Evolutionary conservation across 371 early-diverging fungal species (phyloP), one percentile per base, ranked within the genome.

Genomic region (Nematocida ironsii): DNA sequence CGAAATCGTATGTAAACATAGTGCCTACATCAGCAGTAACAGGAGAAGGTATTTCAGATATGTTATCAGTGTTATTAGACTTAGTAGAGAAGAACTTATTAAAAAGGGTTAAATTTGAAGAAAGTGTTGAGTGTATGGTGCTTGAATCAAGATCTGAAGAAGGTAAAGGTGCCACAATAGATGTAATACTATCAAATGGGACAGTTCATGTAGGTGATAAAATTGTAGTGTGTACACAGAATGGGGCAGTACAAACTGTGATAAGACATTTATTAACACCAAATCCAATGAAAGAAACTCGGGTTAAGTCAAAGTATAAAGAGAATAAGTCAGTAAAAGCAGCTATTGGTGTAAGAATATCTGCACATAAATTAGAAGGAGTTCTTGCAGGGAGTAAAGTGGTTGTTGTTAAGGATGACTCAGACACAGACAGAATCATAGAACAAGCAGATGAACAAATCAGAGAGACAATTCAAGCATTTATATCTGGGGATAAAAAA

Each of bases 121-220:
- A 93, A 11, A 93, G 93, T 85, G 89, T 96, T 20, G 95, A 98
- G 89, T 95, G 96, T 90, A 97, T 97, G 25, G 95, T 99, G 61
- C 89, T 99, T 70, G 99, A 99, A 90, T 97, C 97, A 83, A 96
- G 98, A 90, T 95, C 95, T n/a, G 92, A 95, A 85, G 98, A 98
- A 89, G 99, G 99, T 82, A 90, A 94, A 68, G 99, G 98, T 82
- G 94, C 94, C 0, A 96, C 98, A 0, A 92, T 98, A 75, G 99
- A 99, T 89, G 98, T 95, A 56, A 92, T 99, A 60, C 90, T 99
- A 76, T 93, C 94, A 40, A 97, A 98, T 88, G 99, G 99, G 85
- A 90, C 92, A 69, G 86, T 99, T 82, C 90, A 91, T 82, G 97
- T 96, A 89, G 97, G 97, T 60, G 98, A 99, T 87, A 91, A 92